Evolutionary conservation across 202 grass and related monocot genomes (phyloP), one percentile per base, ranked within the genome.

Genomic region (Zoysia matrella): DNA sequence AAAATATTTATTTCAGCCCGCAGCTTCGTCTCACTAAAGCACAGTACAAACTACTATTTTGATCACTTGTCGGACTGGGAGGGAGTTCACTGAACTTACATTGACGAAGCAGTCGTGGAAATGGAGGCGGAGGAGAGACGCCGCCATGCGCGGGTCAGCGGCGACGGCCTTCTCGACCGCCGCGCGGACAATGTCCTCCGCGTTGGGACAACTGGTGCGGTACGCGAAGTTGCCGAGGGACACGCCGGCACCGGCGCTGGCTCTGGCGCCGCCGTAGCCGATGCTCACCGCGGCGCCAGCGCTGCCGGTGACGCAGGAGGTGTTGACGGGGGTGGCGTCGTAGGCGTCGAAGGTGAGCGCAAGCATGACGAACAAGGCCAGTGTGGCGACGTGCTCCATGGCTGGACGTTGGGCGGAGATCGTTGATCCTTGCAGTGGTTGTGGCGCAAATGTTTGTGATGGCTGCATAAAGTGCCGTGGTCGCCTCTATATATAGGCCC

Each of bases 81-180:
- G 15, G 6, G 14, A n/a, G 56, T 18, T 16, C 5, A 16, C 0
- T 70, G 36, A 66, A 14, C 84, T 22, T 76, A 94, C 95, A 79
- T 86, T 72, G 58, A 97, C 92, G 75, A 97, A 93, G 76, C 94
- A 97, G 78, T 97, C 94, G 66, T 97, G 94, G 88, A 97, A 97
- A 88, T 94, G 89, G 44, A 97, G 74, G 72, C 95, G 73, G 41
- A 94, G 67, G 42, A 97, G 85, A 1, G 94, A 97, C 10, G 94
- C 95, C 0, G 92, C 92, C 95, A 97, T 97, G 68, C 95, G 90
- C 4, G 88, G 88, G 15, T 94, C 95, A 11, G 47, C 72, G 8
- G 84, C 78, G 6, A 97, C 64, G 2, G 92, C 92, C 60, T 73
- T 75, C 61, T 94, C 81, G 4, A 97, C 94, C 11, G 47, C 88